Evolutionary conservation across 257 asterid genomes (phyloP).

Genomic region (Solanum medicagineum): DNA sequence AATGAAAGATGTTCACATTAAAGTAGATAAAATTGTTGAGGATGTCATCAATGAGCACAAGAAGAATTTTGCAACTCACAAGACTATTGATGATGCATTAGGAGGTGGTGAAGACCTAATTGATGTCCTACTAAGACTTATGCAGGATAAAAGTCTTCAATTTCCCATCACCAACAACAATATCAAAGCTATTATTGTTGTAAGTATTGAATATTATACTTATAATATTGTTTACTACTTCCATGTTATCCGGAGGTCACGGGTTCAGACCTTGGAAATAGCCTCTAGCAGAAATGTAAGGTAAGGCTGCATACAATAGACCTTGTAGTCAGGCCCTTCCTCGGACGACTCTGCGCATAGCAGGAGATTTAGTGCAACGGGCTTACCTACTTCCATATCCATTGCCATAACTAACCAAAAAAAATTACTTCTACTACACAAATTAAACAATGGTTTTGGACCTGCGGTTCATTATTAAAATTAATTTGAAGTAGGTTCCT

Average conservation of each 20-base stretch:
- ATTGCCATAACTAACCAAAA: too few relatives aligned
- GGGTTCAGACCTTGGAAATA: too few relatives aligned
- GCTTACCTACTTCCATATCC: too few relatives aligned
- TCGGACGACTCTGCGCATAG: too few relatives aligned
- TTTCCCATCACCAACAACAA: neutral
- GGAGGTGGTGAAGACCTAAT: neutral
- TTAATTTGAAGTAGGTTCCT: neutral
- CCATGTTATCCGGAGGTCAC: too few relatives aligned
- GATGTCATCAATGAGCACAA: neutral
- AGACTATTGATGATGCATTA: neutral
- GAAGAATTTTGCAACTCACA: neutral
- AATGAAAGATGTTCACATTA: neutral
- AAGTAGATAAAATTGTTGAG: neutral
- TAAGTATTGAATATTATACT: neutral
- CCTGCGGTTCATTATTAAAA: neutral
- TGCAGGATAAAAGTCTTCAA: neutral
- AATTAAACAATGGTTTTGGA: neutral
- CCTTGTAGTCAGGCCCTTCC: too few relatives aligned
- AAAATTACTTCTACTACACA: too few relatives aligned
- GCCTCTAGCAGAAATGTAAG: too few relatives aligned
- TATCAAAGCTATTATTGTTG: neutral
- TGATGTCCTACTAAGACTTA: neutral
- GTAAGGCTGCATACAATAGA: too few relatives aligned
- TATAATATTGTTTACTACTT: too few relatives aligned
- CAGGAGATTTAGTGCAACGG: too few relatives aligned